Percentiles rank a stretch among this genome's conserved stretches.
Evolutionary conservation across 768 basidiomycete genomes (phyloP).

Genomic region (Amanita molliuscula): DNA sequence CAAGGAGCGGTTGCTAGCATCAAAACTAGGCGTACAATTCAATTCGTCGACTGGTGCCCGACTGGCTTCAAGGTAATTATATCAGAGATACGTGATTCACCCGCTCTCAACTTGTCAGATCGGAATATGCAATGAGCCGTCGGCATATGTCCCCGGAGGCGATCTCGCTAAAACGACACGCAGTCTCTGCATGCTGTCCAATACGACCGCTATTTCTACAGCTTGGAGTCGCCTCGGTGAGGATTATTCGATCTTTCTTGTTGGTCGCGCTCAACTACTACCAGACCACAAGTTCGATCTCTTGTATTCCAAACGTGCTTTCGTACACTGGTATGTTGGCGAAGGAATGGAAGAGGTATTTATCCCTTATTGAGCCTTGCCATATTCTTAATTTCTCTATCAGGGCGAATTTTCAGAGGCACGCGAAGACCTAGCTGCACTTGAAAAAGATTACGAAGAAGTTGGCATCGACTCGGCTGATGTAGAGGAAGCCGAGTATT

Average conservation of each 20-base stretch:
- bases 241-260: background rate
- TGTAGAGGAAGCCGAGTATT: slow-evolving; percentile 44
- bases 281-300: slow-evolving; percentile 95
- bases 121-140: slow-evolving; percentile 95
- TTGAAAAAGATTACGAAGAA: slow-evolving; percentile 95
- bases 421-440: slow-evolving; percentile 98
- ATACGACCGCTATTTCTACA: slow-evolving; percentile 86
- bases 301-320: slow-evolving; percentile 93
- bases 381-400: background rate
- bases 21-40: slow-evolving; percentile 97
- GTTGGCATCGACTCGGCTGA: slow-evolving; percentile 48
- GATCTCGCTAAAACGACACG: slow-evolving; percentile 92
- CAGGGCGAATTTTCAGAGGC: slow-evolving; percentile 98
- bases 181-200: slow-evolving; percentile 95
- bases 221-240: slow-evolving; percentile 72
- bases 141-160: slow-evolving; percentile 85
- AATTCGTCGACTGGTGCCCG: slow-evolving; percentile 97
- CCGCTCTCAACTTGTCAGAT: slow-evolving; percentile 28
- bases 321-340: slow-evolving; percentile 93
- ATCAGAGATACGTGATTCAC: background rate
- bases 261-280: background rate
- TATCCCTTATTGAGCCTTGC: background rate
- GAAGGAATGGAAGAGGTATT: slow-evolving; percentile 96
- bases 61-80: slow-evolving; percentile 73
- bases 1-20: slow-evolving; percentile 87